Percentiles rank a stretch among this genome's conserved stretches.
Evolutionary conservation across 768 basidiomycete species (phyloP).

Genomic region (Tylopilus balloui): DNA sequence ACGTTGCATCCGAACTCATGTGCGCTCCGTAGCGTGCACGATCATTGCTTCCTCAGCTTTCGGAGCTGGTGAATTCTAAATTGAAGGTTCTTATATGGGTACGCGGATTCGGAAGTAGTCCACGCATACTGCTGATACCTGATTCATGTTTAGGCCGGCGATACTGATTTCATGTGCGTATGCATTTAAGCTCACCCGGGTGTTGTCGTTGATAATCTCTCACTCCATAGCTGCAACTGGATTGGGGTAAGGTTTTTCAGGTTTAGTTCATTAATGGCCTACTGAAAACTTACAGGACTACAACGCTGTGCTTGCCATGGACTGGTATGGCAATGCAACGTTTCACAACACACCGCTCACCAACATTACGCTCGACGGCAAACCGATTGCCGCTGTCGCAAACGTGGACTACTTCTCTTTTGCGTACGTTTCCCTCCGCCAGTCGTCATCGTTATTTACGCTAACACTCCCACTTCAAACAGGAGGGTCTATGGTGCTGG

Average conservation of each 20-base stretch:
- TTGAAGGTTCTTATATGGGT: conserved; percentile 42
- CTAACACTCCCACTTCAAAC: not conserved
- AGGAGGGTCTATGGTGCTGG: conserved; percentile 18
- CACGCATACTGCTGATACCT: not conserved
- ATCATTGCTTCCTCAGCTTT: conserved; percentile 35
- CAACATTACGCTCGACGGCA: conserved; percentile 55
- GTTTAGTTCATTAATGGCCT: not conserved
- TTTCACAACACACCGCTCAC: conserved; percentile 38
- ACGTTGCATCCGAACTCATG: not conserved
- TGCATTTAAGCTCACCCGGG: not conserved
- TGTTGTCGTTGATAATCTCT: conserved; percentile 1
- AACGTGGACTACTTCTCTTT: conserved; percentile 66
- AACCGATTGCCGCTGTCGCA: conserved; percentile 52
- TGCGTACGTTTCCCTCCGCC: conserved; percentile 44
- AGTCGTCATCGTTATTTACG: too few species aligned
- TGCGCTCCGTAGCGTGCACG: conserved; percentile 28
- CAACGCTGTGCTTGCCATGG: conserved; percentile 40
- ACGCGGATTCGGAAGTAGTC: not conserved
- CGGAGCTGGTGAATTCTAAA: conserved; percentile 32
- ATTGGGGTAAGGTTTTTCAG: conserved; percentile 31
- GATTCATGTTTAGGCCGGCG: conserved; percentile 21
- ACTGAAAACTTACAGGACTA: conserved; percentile 23
- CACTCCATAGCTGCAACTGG: conserved; percentile 17
- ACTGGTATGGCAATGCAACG: conserved; percentile 42
- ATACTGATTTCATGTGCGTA: conserved; percentile 26